A percentile compares a stretch with the other conserved stretches of the same genome.
phyloP scores from a whole-genome alignment of 306 rosid species.

The Gynostemma pentaphyllum region DNA sequence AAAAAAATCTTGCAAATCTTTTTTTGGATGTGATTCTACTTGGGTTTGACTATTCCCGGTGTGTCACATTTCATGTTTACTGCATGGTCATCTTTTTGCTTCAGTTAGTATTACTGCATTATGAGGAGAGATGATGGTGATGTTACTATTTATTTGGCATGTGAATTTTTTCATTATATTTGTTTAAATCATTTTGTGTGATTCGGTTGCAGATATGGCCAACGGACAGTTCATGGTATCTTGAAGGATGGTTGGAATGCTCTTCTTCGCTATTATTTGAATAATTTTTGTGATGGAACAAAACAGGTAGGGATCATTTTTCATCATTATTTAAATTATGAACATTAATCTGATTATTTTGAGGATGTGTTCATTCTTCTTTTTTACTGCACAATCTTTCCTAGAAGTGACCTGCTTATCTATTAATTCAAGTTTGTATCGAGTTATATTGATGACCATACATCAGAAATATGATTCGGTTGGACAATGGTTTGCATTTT shows the following conservation, averaged over 20 bases:
- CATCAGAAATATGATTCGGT: too few species aligned
- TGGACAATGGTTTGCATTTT: background rate
- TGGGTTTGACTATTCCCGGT: background rate
- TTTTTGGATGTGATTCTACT: background rate
- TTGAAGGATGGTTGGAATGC: conserved; percentile 62
- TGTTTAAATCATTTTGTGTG: conserved; percentile 14
- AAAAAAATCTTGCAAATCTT: background rate
- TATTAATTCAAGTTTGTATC: background rate
- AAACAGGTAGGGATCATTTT: conserved; percentile 54
- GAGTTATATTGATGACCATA: background rate
- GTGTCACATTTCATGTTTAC: background rate
- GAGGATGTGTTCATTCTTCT: background rate
- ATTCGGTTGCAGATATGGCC: conserved; percentile 57
- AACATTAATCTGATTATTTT: background rate
- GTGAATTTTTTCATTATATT: background rate
- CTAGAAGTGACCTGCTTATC: background rate
- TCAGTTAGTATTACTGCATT: background rate
- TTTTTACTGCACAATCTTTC: background rate
- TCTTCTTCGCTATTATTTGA: conserved; percentile 75
- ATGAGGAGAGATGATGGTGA: background rate
- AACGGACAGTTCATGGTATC: conserved; percentile 75
- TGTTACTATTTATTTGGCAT: background rate
- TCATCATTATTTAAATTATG: conserved; percentile 9
- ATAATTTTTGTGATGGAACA: conserved; percentile 77
- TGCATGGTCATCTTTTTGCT: background rate